Evolutionary conservation across 1,139 yeast genomes (phyloP).

Genomic region (Lodderomyces margitis): DNA sequence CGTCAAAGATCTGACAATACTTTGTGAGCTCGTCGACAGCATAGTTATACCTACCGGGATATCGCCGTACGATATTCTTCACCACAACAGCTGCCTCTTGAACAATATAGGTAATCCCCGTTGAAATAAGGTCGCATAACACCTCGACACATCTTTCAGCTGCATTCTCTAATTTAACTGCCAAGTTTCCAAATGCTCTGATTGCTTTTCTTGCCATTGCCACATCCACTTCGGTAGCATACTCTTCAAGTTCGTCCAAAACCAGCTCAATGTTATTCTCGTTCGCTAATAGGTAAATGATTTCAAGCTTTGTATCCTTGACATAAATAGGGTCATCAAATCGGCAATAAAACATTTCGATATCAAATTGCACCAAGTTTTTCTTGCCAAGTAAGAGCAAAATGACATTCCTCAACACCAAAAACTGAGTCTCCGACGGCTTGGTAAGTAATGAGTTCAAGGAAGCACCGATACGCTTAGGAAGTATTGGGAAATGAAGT

Average conservation of each 20-base stretch:
- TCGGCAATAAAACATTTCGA: constrained; percentile 75
- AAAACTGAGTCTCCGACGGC: constrained; percentile 81
- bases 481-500: constrained; percentile 48
- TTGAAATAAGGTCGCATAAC: constrained; percentile 57
- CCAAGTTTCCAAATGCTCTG: constrained; percentile 85
- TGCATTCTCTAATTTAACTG: constrained; percentile 61
- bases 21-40: constrained; percentile 41
- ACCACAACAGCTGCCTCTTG: constrained; percentile 80
- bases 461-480: constrained; percentile 68
- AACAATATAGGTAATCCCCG: constrained; percentile 70
- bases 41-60: constrained; percentile 51
- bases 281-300: constrained; percentile 75
- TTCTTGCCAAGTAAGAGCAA: constrained; percentile 68
- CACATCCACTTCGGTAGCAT: constrained; percentile 82
- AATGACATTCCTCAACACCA: constrained; percentile 78
- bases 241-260: constrained; percentile 74
- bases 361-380: constrained; percentile 61
- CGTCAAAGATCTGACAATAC: constrained; percentile 54
- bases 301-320: constrained; percentile 87
- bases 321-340: constrained; percentile 86
- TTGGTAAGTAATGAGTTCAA: constrained; percentile 69
- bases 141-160: constrained; percentile 66
- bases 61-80: constrained; percentile 73
- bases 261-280: constrained; percentile 61
- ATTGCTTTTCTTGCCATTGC: constrained; percentile 86